Evolutionary conservation across 768 basidiomycete species (phyloP).

Genomic region (Calocybe gangraenosa): DNA sequence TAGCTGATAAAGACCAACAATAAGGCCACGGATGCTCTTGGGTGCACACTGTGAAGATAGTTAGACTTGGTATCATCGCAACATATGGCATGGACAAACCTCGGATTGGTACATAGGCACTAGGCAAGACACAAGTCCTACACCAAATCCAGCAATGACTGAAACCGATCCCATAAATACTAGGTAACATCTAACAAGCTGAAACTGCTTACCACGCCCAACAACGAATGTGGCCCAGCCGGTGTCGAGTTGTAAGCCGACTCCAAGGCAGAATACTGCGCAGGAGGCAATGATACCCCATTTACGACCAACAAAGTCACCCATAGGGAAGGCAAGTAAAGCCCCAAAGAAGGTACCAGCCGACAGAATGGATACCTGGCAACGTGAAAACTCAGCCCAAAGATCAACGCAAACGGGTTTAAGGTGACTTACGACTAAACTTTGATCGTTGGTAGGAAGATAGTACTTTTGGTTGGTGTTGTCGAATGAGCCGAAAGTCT

Average conservation of each 20-base stretch:
- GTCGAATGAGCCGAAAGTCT: slow-evolving; percentile 39
- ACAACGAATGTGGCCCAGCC: slow-evolving; percentile 22
- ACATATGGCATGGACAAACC: slow-evolving; percentile 22
- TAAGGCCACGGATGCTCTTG: slow-evolving; percentile 71
- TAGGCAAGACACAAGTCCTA: slow-evolving; percentile 72
- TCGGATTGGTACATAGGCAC: slow-evolving; percentile 50
- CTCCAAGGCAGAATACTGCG: slow-evolving; percentile 57
- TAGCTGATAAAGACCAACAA: slow-evolving; percentile 43
- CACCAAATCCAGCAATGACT: slow-evolving; percentile 76
- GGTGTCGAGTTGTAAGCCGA: slow-evolving; percentile 50
- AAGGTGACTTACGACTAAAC: slow-evolving; percentile 28
- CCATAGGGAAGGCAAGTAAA: slow-evolving; percentile 40
- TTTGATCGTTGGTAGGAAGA: slow-evolving; percentile 37
- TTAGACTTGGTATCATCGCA: slow-evolving; percentile 2
- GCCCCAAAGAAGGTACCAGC: slow-evolving; percentile 88
- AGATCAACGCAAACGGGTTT: not conserved
- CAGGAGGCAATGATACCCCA: slow-evolving; percentile 61
- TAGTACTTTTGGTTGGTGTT: slow-evolving; percentile 31
- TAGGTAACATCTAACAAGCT: not conserved
- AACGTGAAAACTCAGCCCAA: not conserved
- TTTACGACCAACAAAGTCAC: slow-evolving; percentile 47
- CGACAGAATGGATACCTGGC: slow-evolving; percentile 59
- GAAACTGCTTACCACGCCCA: slow-evolving; percentile 19
- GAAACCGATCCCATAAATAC: slow-evolving; percentile 26
- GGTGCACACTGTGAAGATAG: slow-evolving; percentile 39